Percentiles rank a stretch among this genome's conserved stretches.
Evolutionary conservation across 371 early-diverging fungal species (phyloP).

Genomic region (Apophysomyces ossiformis): DNA sequence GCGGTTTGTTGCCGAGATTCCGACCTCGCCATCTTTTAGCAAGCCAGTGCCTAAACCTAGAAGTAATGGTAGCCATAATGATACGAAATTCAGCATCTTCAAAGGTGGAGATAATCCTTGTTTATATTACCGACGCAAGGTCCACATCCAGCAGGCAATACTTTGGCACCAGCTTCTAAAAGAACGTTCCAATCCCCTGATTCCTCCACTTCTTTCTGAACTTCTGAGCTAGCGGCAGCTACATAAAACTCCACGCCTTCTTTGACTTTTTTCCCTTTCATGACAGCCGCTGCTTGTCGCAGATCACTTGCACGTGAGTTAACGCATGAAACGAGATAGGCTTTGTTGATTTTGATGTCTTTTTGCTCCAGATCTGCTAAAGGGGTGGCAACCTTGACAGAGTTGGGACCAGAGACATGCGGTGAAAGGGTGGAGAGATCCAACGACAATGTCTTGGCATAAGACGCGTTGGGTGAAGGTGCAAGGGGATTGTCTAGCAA

Average conservation of each 20-base stretch:
- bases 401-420: conserved; percentile 93
- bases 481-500: conserved; percentile 57
- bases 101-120: background rate
- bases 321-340: conserved; percentile 94
- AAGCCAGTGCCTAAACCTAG: conserved; percentile 85
- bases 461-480: conserved; percentile 73
- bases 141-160: conserved; percentile 94
- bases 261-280: conserved; percentile 75
- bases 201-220: conserved; percentile 83
- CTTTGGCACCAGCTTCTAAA: conserved; percentile 88
- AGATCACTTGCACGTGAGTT: conserved; percentile 91
- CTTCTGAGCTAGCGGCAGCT: conserved; percentile 91
- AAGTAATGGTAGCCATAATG: background rate
- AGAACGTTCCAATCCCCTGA: conserved; percentile 89
- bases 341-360: conserved; percentile 87
- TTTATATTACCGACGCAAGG: conserved; percentile 84
- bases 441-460: conserved; percentile 85
- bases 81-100: background rate
- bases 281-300: conserved; percentile 84
- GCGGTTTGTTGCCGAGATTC: conserved; percentile 96
- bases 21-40: conserved; percentile 91
- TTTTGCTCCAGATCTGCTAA: conserved; percentile 71
- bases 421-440: conserved; percentile 87
- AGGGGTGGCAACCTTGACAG: conserved; percentile 89
- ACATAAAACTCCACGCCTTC: conserved; percentile 94